A percentile compares a stretch with the other conserved stretches of the same genome.
Conservation (phyloP, 2,329 filamentous ascomycete genomes). For the Drechslerella dactyloides region DNA sequence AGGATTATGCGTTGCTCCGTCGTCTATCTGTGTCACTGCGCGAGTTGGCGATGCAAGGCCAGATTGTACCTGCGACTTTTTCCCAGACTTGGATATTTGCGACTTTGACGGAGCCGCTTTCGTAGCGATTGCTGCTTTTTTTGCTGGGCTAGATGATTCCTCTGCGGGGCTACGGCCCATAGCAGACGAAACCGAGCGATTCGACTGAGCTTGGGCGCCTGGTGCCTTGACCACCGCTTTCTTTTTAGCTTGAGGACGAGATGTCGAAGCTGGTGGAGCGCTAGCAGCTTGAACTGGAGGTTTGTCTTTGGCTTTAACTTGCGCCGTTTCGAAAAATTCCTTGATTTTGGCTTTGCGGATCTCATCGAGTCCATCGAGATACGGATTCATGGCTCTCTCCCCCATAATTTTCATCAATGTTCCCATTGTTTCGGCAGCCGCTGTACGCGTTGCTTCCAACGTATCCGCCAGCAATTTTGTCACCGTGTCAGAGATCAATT, state of each 20-base stretch:
- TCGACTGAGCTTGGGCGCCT: constrained; percentile 61
- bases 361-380: constrained; percentile 90
- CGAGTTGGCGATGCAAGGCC: constrained; percentile 63
- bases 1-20: constrained; percentile 63
- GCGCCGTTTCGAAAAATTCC: constrained; percentile 81
- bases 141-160: constrained; percentile 56
- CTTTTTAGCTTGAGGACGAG: constrained; percentile 56
- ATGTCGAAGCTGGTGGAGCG: constrained; percentile 60
- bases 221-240: constrained; percentile 65
- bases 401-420: constrained; percentile 99
- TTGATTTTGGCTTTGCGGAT: constrained; percentile 96
- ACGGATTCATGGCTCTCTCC: constrained; percentile 90
- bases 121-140: constrained; percentile 59
- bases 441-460: constrained; percentile 81
- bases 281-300: constrained; percentile 67
- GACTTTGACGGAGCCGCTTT: constrained; percentile 62
- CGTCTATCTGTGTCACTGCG: constrained; percentile 64
- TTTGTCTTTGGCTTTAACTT: constrained; percentile 89
- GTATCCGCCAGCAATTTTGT: constrained; percentile 92
- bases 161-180: constrained; percentile 61
- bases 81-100: constrained; percentile 25
- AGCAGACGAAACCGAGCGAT: constrained; percentile 56
- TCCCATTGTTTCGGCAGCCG: constrained; percentile 88
- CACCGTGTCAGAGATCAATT: constrained; percentile 80
- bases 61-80: constrained; percentile 60